phyloP scores from a whole-genome alignment of 257 asterid species.

The Cordia subcordata region DNA sequence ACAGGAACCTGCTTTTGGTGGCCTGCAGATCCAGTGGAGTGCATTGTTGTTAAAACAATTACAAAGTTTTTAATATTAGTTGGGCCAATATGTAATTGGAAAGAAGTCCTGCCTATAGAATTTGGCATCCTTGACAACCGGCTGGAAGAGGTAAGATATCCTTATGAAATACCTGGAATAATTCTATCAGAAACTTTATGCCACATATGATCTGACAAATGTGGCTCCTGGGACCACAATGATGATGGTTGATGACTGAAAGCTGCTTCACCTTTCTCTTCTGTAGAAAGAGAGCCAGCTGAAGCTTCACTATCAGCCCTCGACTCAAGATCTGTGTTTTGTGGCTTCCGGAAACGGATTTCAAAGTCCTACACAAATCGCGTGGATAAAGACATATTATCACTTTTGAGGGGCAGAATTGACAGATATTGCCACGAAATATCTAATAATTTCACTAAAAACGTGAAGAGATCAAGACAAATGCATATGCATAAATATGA shows the following conservation, averaged over 20 bases:
- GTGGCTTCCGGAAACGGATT: conserved; percentile 35
- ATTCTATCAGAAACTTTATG: conserved; percentile 30
- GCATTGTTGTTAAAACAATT: conserved; percentile 29
- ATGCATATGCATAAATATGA: too few species aligned
- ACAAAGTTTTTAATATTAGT: conserved; percentile 32
- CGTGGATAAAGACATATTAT: too few species aligned
- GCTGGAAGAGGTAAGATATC: conserved; percentile 30
- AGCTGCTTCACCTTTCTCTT: conserved; percentile 32
- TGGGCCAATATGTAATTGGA: conserved; percentile 37
- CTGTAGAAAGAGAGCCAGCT: conserved; percentile 51
- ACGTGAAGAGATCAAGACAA: too few species aligned
- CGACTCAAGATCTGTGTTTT: conserved; percentile 28
- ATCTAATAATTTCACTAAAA: too few species aligned
- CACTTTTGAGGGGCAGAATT: too few species aligned
- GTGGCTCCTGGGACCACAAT: conserved; percentile 41
- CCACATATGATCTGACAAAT: conserved; percentile 31
- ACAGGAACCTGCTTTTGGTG: conserved; percentile 35
- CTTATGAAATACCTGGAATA: conserved; percentile 36
- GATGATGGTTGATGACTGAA: conserved; percentile 37
- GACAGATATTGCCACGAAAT: too few species aligned
- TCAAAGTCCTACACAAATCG: conserved; percentile 38
- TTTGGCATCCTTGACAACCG: conserved; percentile 34
- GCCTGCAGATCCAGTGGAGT: conserved; percentile 28
- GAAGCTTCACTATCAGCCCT: conserved; percentile 51
- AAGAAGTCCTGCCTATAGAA: conserved; percentile 29